Percentiles rank a stretch among this genome's conserved stretches.
These are phyloP conservation scores for Euryodendron excelsum DNA, from an alignment of 148 eudicot genomes.

Conservation along the genomic window DNA sequence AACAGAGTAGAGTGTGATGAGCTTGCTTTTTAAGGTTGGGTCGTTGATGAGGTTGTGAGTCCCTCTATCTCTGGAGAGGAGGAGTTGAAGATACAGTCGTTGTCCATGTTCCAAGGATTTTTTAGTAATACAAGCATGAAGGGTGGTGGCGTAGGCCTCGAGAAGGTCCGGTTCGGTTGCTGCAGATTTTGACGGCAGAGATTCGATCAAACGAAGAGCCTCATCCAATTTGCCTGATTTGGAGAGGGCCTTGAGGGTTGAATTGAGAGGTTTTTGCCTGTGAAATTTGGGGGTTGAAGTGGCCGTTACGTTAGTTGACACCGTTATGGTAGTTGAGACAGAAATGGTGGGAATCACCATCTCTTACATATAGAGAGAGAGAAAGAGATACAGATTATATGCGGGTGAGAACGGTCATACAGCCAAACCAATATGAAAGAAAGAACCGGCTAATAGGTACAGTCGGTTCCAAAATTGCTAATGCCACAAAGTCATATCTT, in stretches of 20 bases:
- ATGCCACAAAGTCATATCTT: not conserved
- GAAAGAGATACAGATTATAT: no score
- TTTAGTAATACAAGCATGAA: slow-evolving; percentile 35
- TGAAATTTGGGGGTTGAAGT: slow-evolving; percentile 13
- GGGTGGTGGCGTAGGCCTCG: slow-evolving; percentile 27
- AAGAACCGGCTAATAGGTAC: no score
- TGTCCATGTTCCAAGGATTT: slow-evolving; percentile 40
- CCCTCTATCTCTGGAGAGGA: slow-evolving; percentile 11
- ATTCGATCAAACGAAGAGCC: no score
- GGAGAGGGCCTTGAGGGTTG: slow-evolving; percentile 31
- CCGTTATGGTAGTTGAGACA: slow-evolving; percentile 18
- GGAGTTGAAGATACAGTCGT: slow-evolving; percentile 36
- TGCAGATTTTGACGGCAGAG: no score
- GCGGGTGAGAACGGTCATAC: no score
- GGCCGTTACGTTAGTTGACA: slow-evolving; percentile 21
- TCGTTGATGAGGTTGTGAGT: slow-evolving; percentile 6
- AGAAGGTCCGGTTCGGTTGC: slow-evolving; percentile 9
- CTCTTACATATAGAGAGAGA: no score
- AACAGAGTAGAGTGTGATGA: slow-evolving; percentile 43
- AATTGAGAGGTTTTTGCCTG: slow-evolving; percentile 16
- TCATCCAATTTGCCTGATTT: slow-evolving; percentile 31
- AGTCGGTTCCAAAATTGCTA: not conserved
- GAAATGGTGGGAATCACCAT: slow-evolving; percentile 26
- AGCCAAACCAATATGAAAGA: no score
- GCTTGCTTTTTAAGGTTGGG: slow-evolving; percentile 30